Evolutionary conservation across 352 stramenopile species (phyloP), one percentile per base, ranked within the genome.

Genomic region (Phytophthora fragariaefolia): DNA sequence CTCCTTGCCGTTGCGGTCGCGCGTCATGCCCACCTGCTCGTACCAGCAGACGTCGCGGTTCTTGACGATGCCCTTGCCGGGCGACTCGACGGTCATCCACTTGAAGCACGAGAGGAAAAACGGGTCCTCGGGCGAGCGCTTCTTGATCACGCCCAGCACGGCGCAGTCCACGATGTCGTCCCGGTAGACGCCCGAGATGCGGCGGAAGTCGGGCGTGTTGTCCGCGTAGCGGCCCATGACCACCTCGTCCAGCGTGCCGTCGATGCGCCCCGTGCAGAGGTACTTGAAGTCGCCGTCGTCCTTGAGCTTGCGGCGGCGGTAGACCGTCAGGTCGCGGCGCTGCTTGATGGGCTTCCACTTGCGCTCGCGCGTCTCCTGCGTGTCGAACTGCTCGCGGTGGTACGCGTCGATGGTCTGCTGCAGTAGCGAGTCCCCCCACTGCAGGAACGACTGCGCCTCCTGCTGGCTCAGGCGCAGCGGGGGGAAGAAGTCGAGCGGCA

Each of bases 61-160:
- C 74, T 91, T 90, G 17, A 93, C 80, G 47, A 93, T 58, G 4
- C 85, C 80, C 43, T 91, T 90, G 34, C 82, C 81, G 0, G 81
- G 85, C 1, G 77, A 90, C 54, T 84, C 72, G 51, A 91, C 83
- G 6, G 81, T 91, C 81, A 90, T 91, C 85, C 85, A 93, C 71
- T 93, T 93, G 74, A 93, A 92, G 32, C 85, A 87, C 7, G 82
- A 83, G 55, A 85, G 88, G 61, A 85, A 91, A 61, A 89, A 93
- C 2, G 85, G 85, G 9, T 88, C 73, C 10, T 71, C 54, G 0
- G 62, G 49, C 20, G 77, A 84, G 55, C 80, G 73, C 17, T 63
- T 69, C 54, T 87, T 78, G 50, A 93, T 82, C 28, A 85, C 79
- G 54, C 87, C 81, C 12, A 93, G 67, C 30, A 93, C 78, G 22